Conservation (phyloP, 257 asterid species). For the Fraxinus americana region DNA sequence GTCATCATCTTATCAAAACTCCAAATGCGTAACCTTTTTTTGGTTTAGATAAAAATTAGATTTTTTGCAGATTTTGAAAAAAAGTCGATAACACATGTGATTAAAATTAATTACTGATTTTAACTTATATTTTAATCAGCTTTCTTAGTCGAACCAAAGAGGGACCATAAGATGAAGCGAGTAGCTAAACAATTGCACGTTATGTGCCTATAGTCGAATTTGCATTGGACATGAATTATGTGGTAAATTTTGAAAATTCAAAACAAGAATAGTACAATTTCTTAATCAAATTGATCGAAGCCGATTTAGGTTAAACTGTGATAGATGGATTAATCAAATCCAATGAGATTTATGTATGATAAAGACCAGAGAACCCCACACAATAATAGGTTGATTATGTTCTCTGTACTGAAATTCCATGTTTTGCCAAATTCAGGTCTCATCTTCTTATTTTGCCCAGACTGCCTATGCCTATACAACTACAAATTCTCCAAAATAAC, state of each 20-base stretch:
- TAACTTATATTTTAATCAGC: no score
- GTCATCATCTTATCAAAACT: neutral
- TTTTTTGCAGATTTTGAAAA: no score
- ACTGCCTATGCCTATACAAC: slow-evolving; percentile 2
- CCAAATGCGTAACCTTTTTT: no score
- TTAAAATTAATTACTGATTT: no score
- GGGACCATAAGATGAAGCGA: no score
- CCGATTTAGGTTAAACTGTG: neutral
- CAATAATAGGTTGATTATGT: slow-evolving; percentile 14
- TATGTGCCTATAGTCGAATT: no score
- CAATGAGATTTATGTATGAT: neutral
- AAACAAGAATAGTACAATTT: neutral
- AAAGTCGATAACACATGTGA: no score
- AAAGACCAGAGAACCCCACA: slow-evolving; percentile 15
- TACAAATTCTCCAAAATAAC: no score
- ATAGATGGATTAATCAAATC: neutral
- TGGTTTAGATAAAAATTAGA: no score
- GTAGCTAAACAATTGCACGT: neutral
- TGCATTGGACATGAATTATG: no score
- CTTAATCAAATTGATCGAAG: neutral
- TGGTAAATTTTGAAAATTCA: no score
- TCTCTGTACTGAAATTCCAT: slow-evolving; percentile 9
- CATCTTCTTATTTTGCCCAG: neutral
- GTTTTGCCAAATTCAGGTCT: neutral
- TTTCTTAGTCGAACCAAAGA: no score